Conservation (phyloP, 176 grass and related monocot species). For the Triticum timopheevii region DNA sequence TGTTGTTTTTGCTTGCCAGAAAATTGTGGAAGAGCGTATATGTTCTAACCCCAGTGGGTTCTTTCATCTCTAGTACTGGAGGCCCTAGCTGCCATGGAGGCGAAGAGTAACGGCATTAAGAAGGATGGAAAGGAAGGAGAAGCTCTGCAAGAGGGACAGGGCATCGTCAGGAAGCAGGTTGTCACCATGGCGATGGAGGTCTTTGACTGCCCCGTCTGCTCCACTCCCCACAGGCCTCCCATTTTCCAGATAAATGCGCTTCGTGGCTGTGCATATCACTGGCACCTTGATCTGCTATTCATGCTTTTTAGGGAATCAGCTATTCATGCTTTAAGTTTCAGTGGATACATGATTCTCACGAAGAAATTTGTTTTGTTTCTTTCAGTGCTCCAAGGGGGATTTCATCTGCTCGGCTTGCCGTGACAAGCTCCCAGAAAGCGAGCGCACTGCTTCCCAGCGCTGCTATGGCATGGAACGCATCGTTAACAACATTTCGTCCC, state of each 20-base stretch:
- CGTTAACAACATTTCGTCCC: neutral
- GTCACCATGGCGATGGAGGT: neutral
- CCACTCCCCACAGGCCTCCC: neutral
- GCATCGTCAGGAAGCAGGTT: neutral
- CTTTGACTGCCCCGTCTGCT: neutral
- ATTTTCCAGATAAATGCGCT: slow-evolving; percentile 2
- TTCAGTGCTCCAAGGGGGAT: slow-evolving; percentile 27
- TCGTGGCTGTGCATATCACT: neutral
- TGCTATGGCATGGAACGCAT: slow-evolving; percentile 27
- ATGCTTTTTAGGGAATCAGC: no score
- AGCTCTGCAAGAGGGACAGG: neutral
- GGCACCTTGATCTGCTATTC: neutral
- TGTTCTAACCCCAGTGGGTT: neutral
- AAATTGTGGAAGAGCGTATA: neutral
- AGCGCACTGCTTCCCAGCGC: neutral
- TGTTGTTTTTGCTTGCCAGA: neutral
- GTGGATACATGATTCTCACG: neutral
- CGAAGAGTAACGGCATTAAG: neutral
- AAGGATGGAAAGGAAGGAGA: neutral
- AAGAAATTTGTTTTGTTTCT: neutral
- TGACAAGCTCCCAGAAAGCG: neutral
- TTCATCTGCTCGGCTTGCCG: slow-evolving; percentile 14
- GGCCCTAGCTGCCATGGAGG: neutral
- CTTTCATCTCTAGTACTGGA: neutral
- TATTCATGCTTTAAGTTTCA: neutral